Evolutionary conservation across 2,329 filamentous ascomycete species (phyloP), one percentile per base, ranked within the genome.

Genomic region (Pseudogymnoascus pannorum): DNA sequence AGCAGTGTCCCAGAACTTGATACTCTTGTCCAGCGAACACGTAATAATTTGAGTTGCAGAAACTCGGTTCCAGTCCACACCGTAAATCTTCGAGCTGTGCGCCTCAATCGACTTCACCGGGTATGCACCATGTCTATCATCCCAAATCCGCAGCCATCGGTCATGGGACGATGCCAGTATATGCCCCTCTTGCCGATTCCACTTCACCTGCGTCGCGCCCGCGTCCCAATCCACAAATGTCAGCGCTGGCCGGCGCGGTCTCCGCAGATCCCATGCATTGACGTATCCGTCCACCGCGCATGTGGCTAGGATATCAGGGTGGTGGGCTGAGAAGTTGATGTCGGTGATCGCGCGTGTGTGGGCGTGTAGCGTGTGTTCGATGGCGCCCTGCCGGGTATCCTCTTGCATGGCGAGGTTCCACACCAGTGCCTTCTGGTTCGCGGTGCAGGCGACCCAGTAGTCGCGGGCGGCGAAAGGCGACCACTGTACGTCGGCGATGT

Each of bases 401-500:
- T 78, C 78, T 59, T 78, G 77, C 72, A 91, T 81, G 66, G 88
- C 91, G 63, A 97, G 78, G 72, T 97, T 97, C 92, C 92, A 97
- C 18, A 97, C 90, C 58, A 97, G 79, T 18, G 92, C 94, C 68
- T 94, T 91, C 73, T 97, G 92, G 72, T 97, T 97, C 16, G 92
- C 93, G 0, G 92, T 96, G 63, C 91, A 96, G 35, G 91, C 90
- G 16, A 97, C 88, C 92, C 93, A 97, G 69, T 92, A 92, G 72
- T 96, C 90, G 57, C 92, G 85, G 18, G 84, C 85, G 11, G 92
- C 89, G 72, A 97, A 96, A 0, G 93, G 93, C 9, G 91, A 96
- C 93, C 93, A 97, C 74, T 97, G 93, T 29, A 96, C 92, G 74
- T 97, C 93, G 9, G 93, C 92, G 4, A 96, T 92, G 59, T 96